phyloP scores from a whole-genome alignment of 2,329 filamentous ascomycete species.

The Ilyonectria sp. region DNA sequence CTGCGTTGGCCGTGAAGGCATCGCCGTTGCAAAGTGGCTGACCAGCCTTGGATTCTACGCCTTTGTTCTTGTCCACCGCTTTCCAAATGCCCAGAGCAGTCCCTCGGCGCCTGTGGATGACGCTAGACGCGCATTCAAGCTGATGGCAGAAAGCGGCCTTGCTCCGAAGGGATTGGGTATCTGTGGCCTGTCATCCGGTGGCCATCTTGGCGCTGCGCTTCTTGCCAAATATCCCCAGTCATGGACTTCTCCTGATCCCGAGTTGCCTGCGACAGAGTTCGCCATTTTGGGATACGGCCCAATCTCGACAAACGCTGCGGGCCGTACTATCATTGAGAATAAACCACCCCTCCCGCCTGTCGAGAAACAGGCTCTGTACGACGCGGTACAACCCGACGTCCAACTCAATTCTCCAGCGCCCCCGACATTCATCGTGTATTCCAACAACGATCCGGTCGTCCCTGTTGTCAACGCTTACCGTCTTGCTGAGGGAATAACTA shows the following conservation, averaged over 20 bases:
- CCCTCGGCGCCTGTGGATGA: slow-evolving; percentile 41
- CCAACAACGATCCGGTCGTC: slow-evolving; percentile 43
- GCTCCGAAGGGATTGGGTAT: slow-evolving; percentile 35
- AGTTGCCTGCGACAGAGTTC: slow-evolving; percentile 32
- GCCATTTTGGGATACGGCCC: slow-evolving; percentile 42
- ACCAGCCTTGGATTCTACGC: slow-evolving; percentile 43
- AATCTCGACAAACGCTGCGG: slow-evolving; percentile 40
- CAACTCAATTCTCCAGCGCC: slow-evolving; percentile 35
- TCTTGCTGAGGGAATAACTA: slow-evolving; percentile 34
- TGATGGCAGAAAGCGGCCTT: slow-evolving; percentile 33
- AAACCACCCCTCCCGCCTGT: slow-evolving; percentile 39
- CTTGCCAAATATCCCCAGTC: slow-evolving; percentile 38
- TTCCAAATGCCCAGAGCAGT: slow-evolving; percentile 33
- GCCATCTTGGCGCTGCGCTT: slow-evolving; percentile 41
- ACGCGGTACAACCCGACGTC: slow-evolving; percentile 39
- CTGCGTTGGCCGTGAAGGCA: slow-evolving; percentile 43
- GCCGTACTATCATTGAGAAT: slow-evolving; percentile 39
- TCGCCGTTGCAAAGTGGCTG: slow-evolving; percentile 41
- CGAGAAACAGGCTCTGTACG: slow-evolving; percentile 42
- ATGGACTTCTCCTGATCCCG: slow-evolving; percentile 37
- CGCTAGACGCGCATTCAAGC: slow-evolving; percentile 38
- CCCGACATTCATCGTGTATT: slow-evolving; percentile 41
- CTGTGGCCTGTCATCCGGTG: slow-evolving; percentile 43
- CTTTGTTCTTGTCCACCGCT: slow-evolving; percentile 44
- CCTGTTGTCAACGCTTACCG: slow-evolving; percentile 42